Base-by-base conservation (phyloP, 208 protist species). In the Crithidia brevicula region DNA sequence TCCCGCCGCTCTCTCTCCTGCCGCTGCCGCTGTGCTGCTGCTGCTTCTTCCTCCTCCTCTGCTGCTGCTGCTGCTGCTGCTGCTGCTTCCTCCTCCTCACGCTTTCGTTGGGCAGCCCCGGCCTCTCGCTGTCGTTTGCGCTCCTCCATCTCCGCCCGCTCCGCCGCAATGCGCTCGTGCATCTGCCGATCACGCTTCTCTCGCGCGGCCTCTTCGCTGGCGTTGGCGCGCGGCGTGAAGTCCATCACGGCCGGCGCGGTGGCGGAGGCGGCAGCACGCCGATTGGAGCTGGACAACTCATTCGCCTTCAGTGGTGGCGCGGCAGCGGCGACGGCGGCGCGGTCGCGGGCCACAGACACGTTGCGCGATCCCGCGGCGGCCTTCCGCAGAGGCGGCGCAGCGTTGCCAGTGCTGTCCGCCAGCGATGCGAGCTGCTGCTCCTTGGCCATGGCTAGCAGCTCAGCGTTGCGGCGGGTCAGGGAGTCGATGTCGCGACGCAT, bases 401-500 rank as follows among this genome's bases (percentile, higher is more conserved):
- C 40, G 59, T 11, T 43, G 56, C 49, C 53, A 23, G 38, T 22
- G 18, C 25, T 63, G 4, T 52, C 62, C 54, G 80, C 74, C 20
- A 91, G 79, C 46, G 63, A 56, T 13, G 77, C 42, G 5, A 90
- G 62, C 61, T 96, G 89, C 47, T 89, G 77, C 56, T 97, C 82
- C 49, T 83, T 77, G 30, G 87, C 63, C 82, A 97, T 88, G 18
- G 85, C 75, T 1, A 93, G 73, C 23, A 97, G 67, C 45, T 96
- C 86, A 15, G 74, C 76, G 69, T 97, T 97, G 43, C 93, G 88
- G 22, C 79, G 73, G 13, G 87, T 85, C 15, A 97, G 89, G 23
- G 87, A 90, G n/a, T 92, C 89, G 42, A 93, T 79, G 50, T 95
- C 91, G 33, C 86, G 82, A 33, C 83, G 83, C 69, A 96, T 82